Evolutionary conservation across 805 yeast genomes (phyloP).

Genomic region (Millerozyma miso): DNA sequence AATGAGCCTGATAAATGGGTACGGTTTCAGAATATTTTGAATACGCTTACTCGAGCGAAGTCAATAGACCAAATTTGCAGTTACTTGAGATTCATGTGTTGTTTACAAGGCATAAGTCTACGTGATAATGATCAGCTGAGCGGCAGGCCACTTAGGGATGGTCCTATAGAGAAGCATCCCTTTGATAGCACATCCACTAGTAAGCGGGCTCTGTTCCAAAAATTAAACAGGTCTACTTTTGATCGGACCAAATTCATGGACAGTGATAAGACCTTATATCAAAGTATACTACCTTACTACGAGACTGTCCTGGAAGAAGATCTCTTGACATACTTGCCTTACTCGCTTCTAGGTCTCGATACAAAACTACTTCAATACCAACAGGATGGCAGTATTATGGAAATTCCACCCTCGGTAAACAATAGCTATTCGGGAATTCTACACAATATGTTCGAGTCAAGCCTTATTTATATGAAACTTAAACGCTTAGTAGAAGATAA

Average conservation of each 20-base stretch:
- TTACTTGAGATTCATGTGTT: conserved; percentile 31
- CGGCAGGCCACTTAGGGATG: neutral
- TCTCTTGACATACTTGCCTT: conserved; percentile 46
- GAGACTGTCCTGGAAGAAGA: conserved; percentile 25
- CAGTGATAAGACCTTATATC: conserved; percentile 1
- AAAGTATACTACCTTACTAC: conserved; percentile 24
- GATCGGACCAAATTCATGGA: neutral
- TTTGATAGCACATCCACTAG: neutral
- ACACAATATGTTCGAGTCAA: conserved; percentile 63
- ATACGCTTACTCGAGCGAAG: conserved; percentile 23
- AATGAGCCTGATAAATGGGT: conserved; percentile 29
- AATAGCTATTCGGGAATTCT: conserved; percentile 55
- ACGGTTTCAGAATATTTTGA: conserved; percentile 26
- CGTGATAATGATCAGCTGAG: neutral
- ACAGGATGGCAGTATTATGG: conserved; percentile 21
- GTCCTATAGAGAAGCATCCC: neutral
- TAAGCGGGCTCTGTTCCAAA: neutral
- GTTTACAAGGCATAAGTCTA: conserved; percentile 7
- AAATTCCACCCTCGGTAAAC: conserved; percentile 50
- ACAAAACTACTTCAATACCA: conserved; percentile 51
- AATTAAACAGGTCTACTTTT: neutral
- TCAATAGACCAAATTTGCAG: conserved; percentile 29
- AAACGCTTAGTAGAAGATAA: conserved; percentile 19
- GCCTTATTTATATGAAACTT: conserved; percentile 55
- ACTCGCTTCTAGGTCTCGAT: conserved; percentile 58